Conservation (phyloP, 1,139 yeast species). For the Tardiomyces digboiensis region DNA sequence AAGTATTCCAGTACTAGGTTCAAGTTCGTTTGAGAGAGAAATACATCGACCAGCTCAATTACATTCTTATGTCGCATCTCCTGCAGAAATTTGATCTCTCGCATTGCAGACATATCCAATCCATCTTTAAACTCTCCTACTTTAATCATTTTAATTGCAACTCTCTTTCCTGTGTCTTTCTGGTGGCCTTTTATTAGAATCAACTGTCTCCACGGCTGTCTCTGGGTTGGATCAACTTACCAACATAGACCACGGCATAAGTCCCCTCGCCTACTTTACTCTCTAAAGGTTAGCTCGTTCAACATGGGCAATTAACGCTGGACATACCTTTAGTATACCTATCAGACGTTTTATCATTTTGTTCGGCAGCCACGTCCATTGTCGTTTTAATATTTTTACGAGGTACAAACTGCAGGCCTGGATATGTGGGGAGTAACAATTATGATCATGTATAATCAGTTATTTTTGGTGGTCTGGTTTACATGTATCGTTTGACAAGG, state of each 20-base stretch:
- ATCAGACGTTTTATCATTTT: constrained; percentile 14
- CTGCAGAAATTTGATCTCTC: constrained; percentile 91
- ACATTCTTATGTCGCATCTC: constrained; percentile 79
- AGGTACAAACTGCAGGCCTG: no score
- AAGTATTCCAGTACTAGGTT: constrained; percentile 85
- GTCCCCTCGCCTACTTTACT: constrained; percentile 98
- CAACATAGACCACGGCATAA: constrained; percentile 92
- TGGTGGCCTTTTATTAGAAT: constrained; percentile 16
- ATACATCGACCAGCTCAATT: constrained; percentile 82
- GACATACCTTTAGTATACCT: constrained; percentile 10
- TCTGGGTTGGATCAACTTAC: constrained; percentile 29
- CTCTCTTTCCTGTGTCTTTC: constrained; percentile 41
- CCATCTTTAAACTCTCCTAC: constrained; percentile 95
- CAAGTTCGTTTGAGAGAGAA: constrained; percentile 58
- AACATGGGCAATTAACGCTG: no score
- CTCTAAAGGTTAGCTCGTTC: constrained; percentile 28
- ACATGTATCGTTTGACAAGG: no score
- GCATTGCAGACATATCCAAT: constrained; percentile 90
- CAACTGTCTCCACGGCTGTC: constrained; percentile 23
- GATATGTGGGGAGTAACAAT: no score
- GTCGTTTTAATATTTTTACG: no score
- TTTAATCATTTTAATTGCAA: constrained; percentile 94
- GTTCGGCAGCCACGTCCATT: constrained; percentile 1
- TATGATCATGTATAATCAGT: no score
- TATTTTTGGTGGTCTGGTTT: no score